Base-by-base conservation (phyloP, 805 yeast species). In the Yarrowia sp. region DNA sequence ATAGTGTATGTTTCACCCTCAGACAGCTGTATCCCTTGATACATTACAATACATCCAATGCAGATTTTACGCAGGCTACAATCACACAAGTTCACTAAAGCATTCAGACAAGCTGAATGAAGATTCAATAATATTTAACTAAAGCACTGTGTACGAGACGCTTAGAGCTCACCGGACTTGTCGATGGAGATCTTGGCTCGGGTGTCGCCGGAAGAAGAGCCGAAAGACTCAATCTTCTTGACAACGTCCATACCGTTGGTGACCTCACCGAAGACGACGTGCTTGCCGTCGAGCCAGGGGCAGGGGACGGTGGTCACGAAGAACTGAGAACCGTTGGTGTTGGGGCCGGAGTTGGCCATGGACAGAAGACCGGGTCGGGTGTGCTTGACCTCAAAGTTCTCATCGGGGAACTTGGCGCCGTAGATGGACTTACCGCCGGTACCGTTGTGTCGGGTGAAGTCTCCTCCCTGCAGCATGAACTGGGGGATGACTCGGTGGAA, bases 271-370 rank as follows among this genome's bases (percentile, higher is more conserved):
- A 92, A 92, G 68, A 92, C 97, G 74, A 90, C 96, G 84, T 92
- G 96, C 80, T 88, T 87, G 70, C 96, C 97, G 75, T 92, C 96
- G 78, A 92, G 84, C 93, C 95, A 90, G 68, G 95, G 88, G 74
- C 88, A 82, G 71, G 88, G 83, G 65, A 89, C 92, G 67, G 97
- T 91, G 78, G 97, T 91, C 81, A 91, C 88, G 85, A 93, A 92
- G 81, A 92, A 92, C 81, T 92, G 98, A 66, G 97, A 92, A 67
- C 98, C 98, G 81, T 93, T 93, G 81, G 98, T 90, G 87, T 91
- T 90, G 79, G 96, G 96, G 73, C 98, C 98, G 70, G 98, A 96
- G 78, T 93, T 93, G 77, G 98, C 98, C 98, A 93, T 93, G 69
- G 97, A 90, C 74, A 90, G 78, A 79, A 88, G 80, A 84, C 92